Conservation (phyloP, 805 yeast genomes). For the Kurtzmaniella fragi region DNA sequence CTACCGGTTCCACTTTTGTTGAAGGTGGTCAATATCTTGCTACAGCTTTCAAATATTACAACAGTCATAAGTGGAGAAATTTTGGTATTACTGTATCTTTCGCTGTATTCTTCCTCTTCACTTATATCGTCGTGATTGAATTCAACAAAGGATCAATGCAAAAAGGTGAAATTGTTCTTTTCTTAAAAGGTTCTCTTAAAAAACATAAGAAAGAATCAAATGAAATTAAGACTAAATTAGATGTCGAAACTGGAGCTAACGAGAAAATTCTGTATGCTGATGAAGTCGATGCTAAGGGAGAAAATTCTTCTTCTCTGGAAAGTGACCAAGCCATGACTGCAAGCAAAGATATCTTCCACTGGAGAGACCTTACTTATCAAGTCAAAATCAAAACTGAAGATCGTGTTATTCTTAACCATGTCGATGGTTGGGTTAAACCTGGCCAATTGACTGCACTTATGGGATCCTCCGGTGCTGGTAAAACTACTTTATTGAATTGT, state of each 20-base stretch:
- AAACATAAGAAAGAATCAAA: slow-evolving; percentile 20
- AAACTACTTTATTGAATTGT: slow-evolving; percentile 70
- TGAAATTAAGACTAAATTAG: slow-evolving; percentile 10
- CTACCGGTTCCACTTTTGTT: slow-evolving; percentile 48
- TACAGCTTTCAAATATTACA: slow-evolving; percentile 45
- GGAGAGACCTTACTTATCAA: slow-evolving; percentile 34
- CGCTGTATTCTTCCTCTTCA: slow-evolving; percentile 35
- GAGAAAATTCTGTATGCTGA: slow-evolving; percentile 27
- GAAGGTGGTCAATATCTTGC: slow-evolving; percentile 55
- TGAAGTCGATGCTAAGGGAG: slow-evolving; percentile 18
- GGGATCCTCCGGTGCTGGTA: slow-evolving; percentile 90
- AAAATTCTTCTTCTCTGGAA: slow-evolving; percentile 6
- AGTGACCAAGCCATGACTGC: background rate
- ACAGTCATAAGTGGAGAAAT: slow-evolving; percentile 73
- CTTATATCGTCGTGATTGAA: slow-evolving; percentile 32
- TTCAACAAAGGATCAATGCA: slow-evolving; percentile 40
- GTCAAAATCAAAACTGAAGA: slow-evolving; percentile 34
- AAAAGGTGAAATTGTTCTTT: slow-evolving; percentile 36
- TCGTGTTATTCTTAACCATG: slow-evolving; percentile 33
- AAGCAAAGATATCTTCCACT: slow-evolving; percentile 24
- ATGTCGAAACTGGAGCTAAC: slow-evolving; percentile 15
- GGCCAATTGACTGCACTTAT: slow-evolving; percentile 77
- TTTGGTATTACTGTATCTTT: slow-evolving; percentile 62
- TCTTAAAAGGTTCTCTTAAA: slow-evolving; percentile 23
- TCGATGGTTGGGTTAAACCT: slow-evolving; percentile 69